Evolutionary conservation across 805 yeast genomes (phyloP).

Genomic region (Myxozyma nipponensis): DNA sequence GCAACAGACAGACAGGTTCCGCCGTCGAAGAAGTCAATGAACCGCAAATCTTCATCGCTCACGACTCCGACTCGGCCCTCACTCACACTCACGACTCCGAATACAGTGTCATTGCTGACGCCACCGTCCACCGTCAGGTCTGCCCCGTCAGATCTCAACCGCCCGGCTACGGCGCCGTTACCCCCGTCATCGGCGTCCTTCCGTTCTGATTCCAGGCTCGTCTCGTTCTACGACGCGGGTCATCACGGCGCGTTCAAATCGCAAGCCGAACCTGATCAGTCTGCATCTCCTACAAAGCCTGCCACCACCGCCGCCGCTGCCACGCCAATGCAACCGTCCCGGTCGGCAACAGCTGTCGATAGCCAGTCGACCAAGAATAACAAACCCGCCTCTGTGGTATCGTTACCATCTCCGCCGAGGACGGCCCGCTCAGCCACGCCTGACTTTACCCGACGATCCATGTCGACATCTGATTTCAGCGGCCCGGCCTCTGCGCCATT

Average conservation of each 20-base stretch:
- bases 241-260: too few species aligned
- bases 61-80: not conserved
- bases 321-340: not conserved
- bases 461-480: constrained; percentile 5
- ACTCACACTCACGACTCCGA: not conserved
- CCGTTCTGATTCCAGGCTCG: too few species aligned
- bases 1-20: not conserved
- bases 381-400: too few species aligned
- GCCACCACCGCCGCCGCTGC: constrained; percentile 1
- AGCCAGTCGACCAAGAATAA: too few species aligned
- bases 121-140: too few species aligned
- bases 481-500: not conserved
- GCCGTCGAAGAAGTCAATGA: not conserved
- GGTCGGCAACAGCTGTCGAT: not conserved
- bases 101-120: too few species aligned
- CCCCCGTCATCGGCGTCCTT: too few species aligned
- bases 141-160: too few species aligned
- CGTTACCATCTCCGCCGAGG: not conserved
- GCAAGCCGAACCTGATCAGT: too few species aligned
- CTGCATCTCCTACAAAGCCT: not conserved
- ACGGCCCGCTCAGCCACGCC: constrained; percentile 1
- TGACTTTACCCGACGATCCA: constrained; percentile 6
- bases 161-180: too few species aligned
- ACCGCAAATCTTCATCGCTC: not conserved
- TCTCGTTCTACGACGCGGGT: too few species aligned